These are phyloP conservation scores for Lepiota brunneoincarnata DNA, from an alignment of 768 basidiomycete species.

Conservation along the genomic window DNA sequence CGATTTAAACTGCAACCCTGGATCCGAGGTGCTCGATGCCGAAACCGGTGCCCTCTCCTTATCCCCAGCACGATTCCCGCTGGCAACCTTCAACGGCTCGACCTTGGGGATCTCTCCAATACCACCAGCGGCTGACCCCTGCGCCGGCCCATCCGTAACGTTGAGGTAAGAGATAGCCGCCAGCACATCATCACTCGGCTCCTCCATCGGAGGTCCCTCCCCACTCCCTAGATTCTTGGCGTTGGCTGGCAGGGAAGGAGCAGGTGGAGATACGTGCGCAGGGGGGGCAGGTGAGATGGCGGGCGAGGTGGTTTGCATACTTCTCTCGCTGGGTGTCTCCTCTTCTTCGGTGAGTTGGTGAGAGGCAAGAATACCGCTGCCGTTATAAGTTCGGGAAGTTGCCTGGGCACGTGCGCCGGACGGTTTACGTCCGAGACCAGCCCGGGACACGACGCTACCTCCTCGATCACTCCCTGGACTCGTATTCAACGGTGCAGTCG, in stretches of 20 bases:
- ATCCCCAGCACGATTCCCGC: constrained; percentile 20
- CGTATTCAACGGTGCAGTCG: not conserved
- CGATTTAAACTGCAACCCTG: constrained; percentile 55
- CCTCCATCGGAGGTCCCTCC: constrained; percentile 31
- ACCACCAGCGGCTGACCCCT: constrained; percentile 19
- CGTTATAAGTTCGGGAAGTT: constrained; percentile 36
- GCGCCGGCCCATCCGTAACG: constrained; percentile 38
- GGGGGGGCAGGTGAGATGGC: not conserved
- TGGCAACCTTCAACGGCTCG: constrained; percentile 35
- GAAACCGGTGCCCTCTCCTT: constrained; percentile 4
- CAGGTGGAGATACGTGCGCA: not conserved
- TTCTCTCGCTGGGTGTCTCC: constrained; percentile 23
- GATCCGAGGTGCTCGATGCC: constrained; percentile 2
- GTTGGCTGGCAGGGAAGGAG: not conserved
- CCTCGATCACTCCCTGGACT: constrained; percentile 5
- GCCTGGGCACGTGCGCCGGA: constrained; percentile 80
- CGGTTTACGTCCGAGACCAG: constrained; percentile 64
- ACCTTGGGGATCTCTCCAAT: constrained; percentile 13
- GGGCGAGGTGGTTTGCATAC: not conserved
- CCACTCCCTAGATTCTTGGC: constrained; percentile 13
- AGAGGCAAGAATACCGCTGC: constrained; percentile 28
- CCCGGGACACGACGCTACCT: constrained; percentile 24
- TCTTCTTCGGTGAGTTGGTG: constrained; percentile 33
- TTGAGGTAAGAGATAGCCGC: constrained; percentile 79
- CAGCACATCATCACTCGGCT: constrained; percentile 65